A percentile compares a stretch with the other conserved stretches of the same genome.
Conservation (phyloP, 108 stramenopile species). For the Pseudonitzschia multiseries region DNA sequence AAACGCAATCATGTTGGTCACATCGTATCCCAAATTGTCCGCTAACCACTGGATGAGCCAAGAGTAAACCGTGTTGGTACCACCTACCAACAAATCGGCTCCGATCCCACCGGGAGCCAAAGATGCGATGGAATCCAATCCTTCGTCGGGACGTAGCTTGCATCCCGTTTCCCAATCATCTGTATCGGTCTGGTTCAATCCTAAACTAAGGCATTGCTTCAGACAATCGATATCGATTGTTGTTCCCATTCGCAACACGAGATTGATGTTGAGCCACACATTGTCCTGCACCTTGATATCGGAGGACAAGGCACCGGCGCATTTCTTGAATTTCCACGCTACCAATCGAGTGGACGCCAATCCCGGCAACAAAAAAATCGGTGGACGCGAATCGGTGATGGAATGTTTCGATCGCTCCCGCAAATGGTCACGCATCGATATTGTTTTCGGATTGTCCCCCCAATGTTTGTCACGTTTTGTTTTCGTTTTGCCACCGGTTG, state of each 20-base stretch:
- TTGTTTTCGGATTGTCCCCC: conserved; percentile 63
- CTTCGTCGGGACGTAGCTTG: conserved; percentile 88
- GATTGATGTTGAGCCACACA: conserved; percentile 82
- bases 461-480: conserved; percentile 76
- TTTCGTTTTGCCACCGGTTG: conserved; percentile 31
- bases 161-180: conserved; percentile 63
- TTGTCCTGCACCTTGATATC: conserved; percentile 87
- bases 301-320: conserved; percentile 51
- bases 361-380: conserved; percentile 83
- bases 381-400: conserved; percentile 53
- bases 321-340: conserved; percentile 78
- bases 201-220: conserved; percentile 74
- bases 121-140: conserved; percentile 78
- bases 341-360: conserved; percentile 81
- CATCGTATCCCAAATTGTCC: conserved; percentile 85
- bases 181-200: conserved; percentile 75
- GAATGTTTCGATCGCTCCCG: conserved; percentile 28
- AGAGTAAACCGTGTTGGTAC: conserved; percentile 85
- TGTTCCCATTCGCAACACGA: conserved; percentile 80
- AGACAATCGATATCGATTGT: conserved; percentile 64
- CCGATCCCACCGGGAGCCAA: conserved; percentile 72
- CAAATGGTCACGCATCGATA: conserved; percentile 68
- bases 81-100: conserved; percentile 63
- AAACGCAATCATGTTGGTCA: conserved; percentile 73
- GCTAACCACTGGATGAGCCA: conserved; percentile 88